Percentiles rank a stretch among this genome's conserved stretches.
phyloP scores from a whole-genome alignment of 768 basidiomycete genomes.

The Macrolepiota dolichaula region DNA sequence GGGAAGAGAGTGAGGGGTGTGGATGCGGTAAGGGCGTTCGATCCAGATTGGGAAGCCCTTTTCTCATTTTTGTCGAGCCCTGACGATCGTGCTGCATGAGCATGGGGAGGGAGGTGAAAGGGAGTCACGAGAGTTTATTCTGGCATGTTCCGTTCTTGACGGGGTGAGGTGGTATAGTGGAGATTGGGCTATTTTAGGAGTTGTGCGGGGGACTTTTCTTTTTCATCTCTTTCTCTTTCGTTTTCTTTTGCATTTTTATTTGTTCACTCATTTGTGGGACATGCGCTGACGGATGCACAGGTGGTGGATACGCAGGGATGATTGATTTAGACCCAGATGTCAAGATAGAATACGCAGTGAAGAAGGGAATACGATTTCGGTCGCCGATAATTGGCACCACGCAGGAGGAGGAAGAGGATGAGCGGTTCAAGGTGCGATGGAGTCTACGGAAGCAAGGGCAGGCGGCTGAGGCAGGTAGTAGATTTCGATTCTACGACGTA shows the following conservation, averaged over 20 bases:
- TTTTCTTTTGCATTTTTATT: background rate
- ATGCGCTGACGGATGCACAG: background rate
- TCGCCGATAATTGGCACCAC: background rate
- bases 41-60: slow-evolving; percentile 2
- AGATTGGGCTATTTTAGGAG: background rate
- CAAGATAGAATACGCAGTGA: background rate
- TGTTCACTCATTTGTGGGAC: background rate
- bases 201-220: background rate
- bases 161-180: background rate
- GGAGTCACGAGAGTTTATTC: background rate
- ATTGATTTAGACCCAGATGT: background rate
- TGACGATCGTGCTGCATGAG: background rate
- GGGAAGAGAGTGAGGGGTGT: too few species aligned
- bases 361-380: background rate
- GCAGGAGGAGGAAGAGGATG: background rate
- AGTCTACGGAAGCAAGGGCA: background rate
- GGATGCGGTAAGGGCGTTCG: background rate
- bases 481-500: slow-evolving; percentile 2
- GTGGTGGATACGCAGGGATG: slow-evolving; percentile 2
- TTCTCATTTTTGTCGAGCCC: slow-evolving; percentile 10
- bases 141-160: background rate
- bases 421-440: background rate
- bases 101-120: background rate
- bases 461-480: background rate
- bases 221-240: background rate